These are phyloP conservation scores for Aspergillus tamarii DNA, from an alignment of 2,329 filamentous ascomycete genomes.

Conservation along the genomic window DNA sequence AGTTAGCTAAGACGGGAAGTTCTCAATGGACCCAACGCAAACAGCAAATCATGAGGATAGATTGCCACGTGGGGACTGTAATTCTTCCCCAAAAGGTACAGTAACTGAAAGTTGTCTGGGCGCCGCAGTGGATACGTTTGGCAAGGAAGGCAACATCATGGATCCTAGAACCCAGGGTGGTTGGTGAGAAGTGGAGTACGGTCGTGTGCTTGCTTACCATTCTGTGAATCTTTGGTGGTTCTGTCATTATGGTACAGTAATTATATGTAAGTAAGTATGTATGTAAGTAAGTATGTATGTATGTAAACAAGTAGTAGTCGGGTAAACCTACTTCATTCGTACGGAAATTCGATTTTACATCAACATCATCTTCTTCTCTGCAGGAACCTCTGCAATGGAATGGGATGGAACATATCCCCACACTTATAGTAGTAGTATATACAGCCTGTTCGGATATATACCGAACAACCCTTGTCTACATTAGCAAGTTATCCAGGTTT, in stretches of 20 bases:
- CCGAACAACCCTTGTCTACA: neutral
- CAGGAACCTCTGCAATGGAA: neutral
- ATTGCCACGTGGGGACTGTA: slow-evolving; percentile 8
- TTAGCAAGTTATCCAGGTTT: neutral
- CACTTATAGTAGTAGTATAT: neutral
- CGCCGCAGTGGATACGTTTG: neutral
- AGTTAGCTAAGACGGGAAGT: neutral
- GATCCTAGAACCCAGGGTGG: neutral
- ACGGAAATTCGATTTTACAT: neutral
- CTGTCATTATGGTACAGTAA: neutral
- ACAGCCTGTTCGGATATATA: neutral
- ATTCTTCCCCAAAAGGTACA: neutral
- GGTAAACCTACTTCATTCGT: neutral
- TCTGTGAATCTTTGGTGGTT: neutral
- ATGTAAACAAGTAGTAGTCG: neutral
- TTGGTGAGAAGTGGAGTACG: neutral
- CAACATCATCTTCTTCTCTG: neutral
- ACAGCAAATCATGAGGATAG: slow-evolving; percentile 4
- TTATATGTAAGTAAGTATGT: neutral
- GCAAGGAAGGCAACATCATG: neutral
- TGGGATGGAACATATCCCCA: neutral
- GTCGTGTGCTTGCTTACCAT: slow-evolving; percentile 4
- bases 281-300: neutral
- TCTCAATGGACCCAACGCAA: neutral
- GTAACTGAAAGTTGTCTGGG: neutral